Evolutionary conservation across 2,329 filamentous ascomycete genomes (phyloP).

Genomic region (Clarireedia hainanense): DNA sequence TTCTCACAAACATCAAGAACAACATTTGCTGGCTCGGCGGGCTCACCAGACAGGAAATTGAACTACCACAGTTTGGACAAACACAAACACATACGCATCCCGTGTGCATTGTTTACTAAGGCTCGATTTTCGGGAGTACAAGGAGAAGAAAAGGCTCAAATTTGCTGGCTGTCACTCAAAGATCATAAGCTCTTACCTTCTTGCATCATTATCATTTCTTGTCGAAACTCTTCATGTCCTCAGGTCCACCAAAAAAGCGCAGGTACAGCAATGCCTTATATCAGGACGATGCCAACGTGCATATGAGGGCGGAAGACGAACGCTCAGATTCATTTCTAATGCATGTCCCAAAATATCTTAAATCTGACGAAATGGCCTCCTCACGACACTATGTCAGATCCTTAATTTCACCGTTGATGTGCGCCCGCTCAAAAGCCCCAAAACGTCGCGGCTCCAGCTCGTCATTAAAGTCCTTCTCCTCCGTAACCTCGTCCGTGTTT

Average conservation of each 20-base stretch:
- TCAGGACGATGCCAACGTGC: background rate
- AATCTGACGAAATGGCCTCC: background rate
- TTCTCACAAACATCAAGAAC: too few relatives aligned
- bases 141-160: conserved; percentile 4
- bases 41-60: background rate
- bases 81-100: background rate
- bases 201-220: background rate
- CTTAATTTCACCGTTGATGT: background rate
- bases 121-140: background rate
- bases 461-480: background rate
- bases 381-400: background rate
- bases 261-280: background rate
- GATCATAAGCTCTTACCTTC: background rate
- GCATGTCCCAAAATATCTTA: background rate
- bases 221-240: background rate
- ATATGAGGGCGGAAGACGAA: background rate
- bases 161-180: background rate
- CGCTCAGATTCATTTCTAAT: background rate
- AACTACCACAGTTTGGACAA: background rate
- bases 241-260: background rate
- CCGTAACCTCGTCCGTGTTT: background rate
- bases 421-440: background rate
- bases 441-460: background rate
- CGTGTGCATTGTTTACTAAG: background rate
- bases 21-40: too few relatives aligned